Base-by-base conservation (phyloP, 2,329 filamentous ascomycete species). In the Raffaelea ambrosiae region DNA sequence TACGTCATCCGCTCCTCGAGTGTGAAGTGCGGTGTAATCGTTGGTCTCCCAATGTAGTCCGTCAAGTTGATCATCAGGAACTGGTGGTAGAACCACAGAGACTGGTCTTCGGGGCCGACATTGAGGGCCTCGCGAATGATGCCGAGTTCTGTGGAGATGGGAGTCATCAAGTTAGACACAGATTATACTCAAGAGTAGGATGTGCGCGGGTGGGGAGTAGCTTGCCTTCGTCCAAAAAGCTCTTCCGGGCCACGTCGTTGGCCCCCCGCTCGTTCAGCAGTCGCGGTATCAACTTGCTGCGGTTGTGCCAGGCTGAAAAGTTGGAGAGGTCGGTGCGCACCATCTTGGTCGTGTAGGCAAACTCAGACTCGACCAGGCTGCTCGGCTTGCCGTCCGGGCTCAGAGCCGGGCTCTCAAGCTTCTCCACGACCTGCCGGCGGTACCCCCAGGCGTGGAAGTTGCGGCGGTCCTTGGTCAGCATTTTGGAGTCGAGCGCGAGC, bases 401-500 rank as follows among this genome's bases (percentile, higher is more conserved):
- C 5, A 82, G 63, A 14, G 58, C 63, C 1, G 66, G 40, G 48
- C 76, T 78, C 63, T 95, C 88, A 2, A 97, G 73, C 49, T 81
- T 77, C n/a, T 74, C 68, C 3, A 96, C 82, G 5, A 96, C 82
- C 47, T 81, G 77, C 42, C 89, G 81, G 46, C 93, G 76, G 63
- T 98, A 98, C 40, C 84, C 83, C 93, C 93, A 98, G 29, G 91
- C 93, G 62, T 97, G 93, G 61, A 96, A 98, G 62, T 98, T 98
- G 44, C 93, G 81, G 53, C 77, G 84, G 65, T 98, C 93, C 46
- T 83, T 79, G 49, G 73, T 77, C 41, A 98, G 74, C 90, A 98
- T 95, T 67, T 94, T 95, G 51, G 81, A 77, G 19, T 88, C 86
- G 9, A 97, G 71, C 0, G 72, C 81, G 18, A 98, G 77, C 64